phyloP scores from a whole-genome alignment of 768 basidiomycete genomes.

The Trametes villosa region DNA sequence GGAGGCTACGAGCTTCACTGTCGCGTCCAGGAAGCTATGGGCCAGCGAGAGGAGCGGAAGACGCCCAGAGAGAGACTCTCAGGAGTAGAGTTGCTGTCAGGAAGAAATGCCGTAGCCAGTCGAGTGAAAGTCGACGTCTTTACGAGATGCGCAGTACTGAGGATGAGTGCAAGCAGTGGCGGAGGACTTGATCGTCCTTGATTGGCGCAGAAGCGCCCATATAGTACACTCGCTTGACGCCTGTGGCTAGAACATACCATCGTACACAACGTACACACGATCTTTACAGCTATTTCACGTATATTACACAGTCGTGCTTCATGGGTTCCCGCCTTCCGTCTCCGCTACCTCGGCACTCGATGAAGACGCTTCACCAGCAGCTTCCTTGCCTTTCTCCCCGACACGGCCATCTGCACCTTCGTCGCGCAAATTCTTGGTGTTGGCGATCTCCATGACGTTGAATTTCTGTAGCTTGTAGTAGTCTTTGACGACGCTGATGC shows the following conservation, averaged over 20 bases:
- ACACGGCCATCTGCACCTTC: constrained; percentile 32
- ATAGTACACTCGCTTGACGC: no score
- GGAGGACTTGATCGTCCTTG: constrained; percentile 2
- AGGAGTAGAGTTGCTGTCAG: constrained; percentile 88
- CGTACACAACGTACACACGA: no score
- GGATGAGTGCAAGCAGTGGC: background rate
- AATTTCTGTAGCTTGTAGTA: constrained; percentile 77
- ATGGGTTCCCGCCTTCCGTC: constrained; percentile 10
- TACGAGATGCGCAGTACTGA: background rate
- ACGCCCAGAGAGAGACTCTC: constrained; percentile 84
- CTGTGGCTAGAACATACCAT: no score
- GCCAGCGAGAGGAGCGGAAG: background rate
- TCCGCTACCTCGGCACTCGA: constrained; percentile 65
- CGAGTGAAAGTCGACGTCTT: background rate
- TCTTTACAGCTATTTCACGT: no score
- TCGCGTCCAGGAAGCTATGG: no score
- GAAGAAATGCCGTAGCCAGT: no score
- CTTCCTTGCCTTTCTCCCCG: background rate
- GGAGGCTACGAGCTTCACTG: background rate
- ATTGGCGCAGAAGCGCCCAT: background rate
- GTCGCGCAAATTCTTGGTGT: constrained; percentile 40
- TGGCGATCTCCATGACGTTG: constrained; percentile 78
- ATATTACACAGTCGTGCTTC: background rate
- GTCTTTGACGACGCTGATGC: constrained; percentile 72
- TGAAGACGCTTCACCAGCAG: background rate